These are phyloP conservation scores for Scheffersomyces stipitis DNA, from an alignment of 805 yeast genomes.

Conservation along the genomic window DNA sequence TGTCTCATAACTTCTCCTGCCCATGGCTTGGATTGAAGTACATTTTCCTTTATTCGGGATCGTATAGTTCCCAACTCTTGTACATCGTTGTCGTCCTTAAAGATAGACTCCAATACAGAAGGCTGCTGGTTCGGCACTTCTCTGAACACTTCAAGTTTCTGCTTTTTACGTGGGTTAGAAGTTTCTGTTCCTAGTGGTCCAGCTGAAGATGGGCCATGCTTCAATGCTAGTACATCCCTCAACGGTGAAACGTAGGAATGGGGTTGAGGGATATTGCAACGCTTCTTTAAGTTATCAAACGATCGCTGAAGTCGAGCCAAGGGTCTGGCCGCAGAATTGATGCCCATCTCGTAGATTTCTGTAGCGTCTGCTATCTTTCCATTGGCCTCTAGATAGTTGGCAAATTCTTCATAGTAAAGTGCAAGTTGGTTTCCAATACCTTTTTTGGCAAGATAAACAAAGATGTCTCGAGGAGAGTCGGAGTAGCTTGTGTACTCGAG, in stretches of 20 bases:
- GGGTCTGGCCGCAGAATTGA: slow-evolving; percentile 68
- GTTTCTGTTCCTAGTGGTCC: slow-evolving; percentile 11
- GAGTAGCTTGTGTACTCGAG: slow-evolving; percentile 67
- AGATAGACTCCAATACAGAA: slow-evolving; percentile 21
- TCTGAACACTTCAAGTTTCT: slow-evolving; percentile 42
- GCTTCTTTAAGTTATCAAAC: slow-evolving; percentile 43
- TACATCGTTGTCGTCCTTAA: slow-evolving; percentile 33
- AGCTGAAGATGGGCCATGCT: slow-evolving; percentile 29
- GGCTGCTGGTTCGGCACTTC: slow-evolving; percentile 24
- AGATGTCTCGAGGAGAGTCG: slow-evolving; percentile 69
- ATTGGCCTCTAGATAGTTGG: slow-evolving; percentile 55
- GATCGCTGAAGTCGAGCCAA: slow-evolving; percentile 28
- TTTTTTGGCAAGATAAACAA: slow-evolving; percentile 66
- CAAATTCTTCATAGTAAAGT: slow-evolving; percentile 76
- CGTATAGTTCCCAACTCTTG: slow-evolving; percentile 49
- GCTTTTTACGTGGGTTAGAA: slow-evolving; percentile 15
- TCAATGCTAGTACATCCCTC: slow-evolving; percentile 28
- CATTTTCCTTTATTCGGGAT: slow-evolving; percentile 64
- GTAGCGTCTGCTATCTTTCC: slow-evolving; percentile 54
- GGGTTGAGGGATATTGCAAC: slow-evolving; percentile 21
- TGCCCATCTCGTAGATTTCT: slow-evolving; percentile 58
- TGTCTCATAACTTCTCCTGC: slow-evolving; percentile 60
- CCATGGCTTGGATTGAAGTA: slow-evolving; percentile 55
- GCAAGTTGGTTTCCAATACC: slow-evolving; percentile 70
- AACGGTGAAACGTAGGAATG: too few species aligned